phyloP scores from a whole-genome alignment of 2,329 filamentous ascomycete genomes.

The Trichoderma koningiopsis region DNA sequence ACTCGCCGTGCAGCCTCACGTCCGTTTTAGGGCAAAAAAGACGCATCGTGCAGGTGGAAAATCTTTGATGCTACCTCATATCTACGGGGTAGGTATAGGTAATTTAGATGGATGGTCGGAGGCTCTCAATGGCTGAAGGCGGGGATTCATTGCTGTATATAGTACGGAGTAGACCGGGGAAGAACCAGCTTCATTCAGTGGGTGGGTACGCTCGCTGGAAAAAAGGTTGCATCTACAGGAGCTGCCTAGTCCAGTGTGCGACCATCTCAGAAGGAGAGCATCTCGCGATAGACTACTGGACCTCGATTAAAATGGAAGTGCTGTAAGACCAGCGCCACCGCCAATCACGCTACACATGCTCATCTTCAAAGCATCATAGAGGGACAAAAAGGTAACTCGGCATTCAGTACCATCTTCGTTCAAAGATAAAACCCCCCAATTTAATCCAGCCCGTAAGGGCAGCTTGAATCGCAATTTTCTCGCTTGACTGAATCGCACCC shows the following conservation, averaged over 20 bases:
- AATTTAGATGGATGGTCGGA: not conserved
- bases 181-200: not conserved
- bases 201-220: not conserved
- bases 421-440: not conserved
- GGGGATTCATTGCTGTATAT: not conserved
- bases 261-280: not conserved
- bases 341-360: not conserved
- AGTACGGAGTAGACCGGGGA: too few species aligned
- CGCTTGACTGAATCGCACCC: not conserved
- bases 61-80: not conserved
- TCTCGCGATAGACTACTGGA: not conserved
- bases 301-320: not conserved
- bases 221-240: not conserved
- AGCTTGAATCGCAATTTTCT: not conserved
- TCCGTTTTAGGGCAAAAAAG: constrained; percentile 5
- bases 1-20: not conserved
- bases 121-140: not conserved
- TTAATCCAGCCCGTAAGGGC: not conserved
- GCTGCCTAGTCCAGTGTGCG: not conserved
- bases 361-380: not conserved
- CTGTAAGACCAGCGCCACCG: not conserved
- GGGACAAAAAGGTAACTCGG: not conserved
- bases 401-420: not conserved
- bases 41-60: constrained; percentile 4
- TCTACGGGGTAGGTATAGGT: not conserved